Evolutionary conservation across 1,284 basidiomycete genomes (phyloP), one percentile per base, ranked within the genome.

Genomic region (Ustilago bromivora): DNA sequence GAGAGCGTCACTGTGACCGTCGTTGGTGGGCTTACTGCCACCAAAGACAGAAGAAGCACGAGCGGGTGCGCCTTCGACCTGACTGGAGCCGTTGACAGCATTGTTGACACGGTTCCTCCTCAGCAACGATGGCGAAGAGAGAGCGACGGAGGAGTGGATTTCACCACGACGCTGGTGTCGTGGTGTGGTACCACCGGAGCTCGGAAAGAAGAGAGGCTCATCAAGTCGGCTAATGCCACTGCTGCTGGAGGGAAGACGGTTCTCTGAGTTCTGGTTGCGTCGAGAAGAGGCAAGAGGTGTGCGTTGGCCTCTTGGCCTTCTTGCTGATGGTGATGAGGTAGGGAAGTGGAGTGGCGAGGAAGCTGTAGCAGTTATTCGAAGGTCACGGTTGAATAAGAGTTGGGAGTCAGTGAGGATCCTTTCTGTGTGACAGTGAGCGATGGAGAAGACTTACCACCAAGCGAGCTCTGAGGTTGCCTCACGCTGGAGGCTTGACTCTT

Each of bases 11-110:
- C 94, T 78, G 90, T 91, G 15, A 8, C 61, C 61, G 13, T 67
- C 66, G 15, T 15, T 54, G 49, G 57, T 40, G 95, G 95, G 86
- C 96, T 97, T 66, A 96, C 89, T 66, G 53, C 59, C 67, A 58
- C 61, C 68, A 93, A 93, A 70, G 94, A 90, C 94, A 96, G 96
- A 87, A 95, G 97, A 82, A 93, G 91, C 7, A 63, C 61, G 72
- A 38, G 71, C 57, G 32, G 61, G 58, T 38, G 57, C 61, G 13
- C 66, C 66, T 36, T 64, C 51, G 10, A 34, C 40, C 47, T 68
- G 71, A 17, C 43, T 57, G 36, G 58, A 55, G 36, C 41, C 43
- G 41, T 61, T 58, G 35, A 40, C 23, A 23, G 19, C 49, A 52
- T 66, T 65, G 68, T 65, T 57, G 59, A 62, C 55, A 40, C 55